Base-by-base conservation (phyloP, 768 basidiomycete species). In the Phlebiopsis gigantea region DNA sequence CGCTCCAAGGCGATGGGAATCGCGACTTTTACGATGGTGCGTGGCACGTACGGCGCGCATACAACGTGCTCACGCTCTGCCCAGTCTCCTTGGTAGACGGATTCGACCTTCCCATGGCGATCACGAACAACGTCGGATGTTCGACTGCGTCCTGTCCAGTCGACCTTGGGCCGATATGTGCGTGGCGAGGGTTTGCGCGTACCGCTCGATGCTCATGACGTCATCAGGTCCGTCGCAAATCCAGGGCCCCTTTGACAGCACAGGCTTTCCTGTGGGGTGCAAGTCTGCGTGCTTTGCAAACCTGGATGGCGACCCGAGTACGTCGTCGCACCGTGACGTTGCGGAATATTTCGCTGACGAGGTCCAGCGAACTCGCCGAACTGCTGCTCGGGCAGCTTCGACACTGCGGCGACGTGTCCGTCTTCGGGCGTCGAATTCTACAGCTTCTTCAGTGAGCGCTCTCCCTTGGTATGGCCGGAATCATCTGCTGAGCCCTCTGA, bases 301-400 rank as follows among this genome's bases (percentile, higher is more conserved):
- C 42, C 62, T 78, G 21, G 65, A 68, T 56, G 72, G 72, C 1
- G 66, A 74, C 43, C 67, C 62, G 0, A 52, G 70, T 72, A 54
- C 17, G 63, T 61, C 2, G 29, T 39, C 34, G 3, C 2, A 39
- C 12, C 3, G n/a, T n/a, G n/a, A n/a, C n/a, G n/a, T n/a, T n/a
- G n/a, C n/a, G n/a, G n/a, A n/a, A n/a, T n/a, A n/a, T n/a, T n/a
- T n/a, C n/a, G n/a, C n/a, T n/a, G n/a, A n/a, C n/a, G n/a, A n/a
- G n/a, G 10, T 26, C 3, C 52, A 69, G 82, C 61, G 30, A 78
- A 87, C 69, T 84, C 83, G 17, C 69, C 75, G 2, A 84, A 86
- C 62, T 87, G 86, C 68, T 88, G 86, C 72, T 78, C 77, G 9
- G 87, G 87, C 10, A 68, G 66, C 42, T 73, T 77, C 67, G 70